A percentile compares a stretch with the other conserved stretches of the same genome.
phyloP scores from a whole-genome alignment of 768 basidiomycete genomes.

The Lactarius sanguifluus region DNA sequence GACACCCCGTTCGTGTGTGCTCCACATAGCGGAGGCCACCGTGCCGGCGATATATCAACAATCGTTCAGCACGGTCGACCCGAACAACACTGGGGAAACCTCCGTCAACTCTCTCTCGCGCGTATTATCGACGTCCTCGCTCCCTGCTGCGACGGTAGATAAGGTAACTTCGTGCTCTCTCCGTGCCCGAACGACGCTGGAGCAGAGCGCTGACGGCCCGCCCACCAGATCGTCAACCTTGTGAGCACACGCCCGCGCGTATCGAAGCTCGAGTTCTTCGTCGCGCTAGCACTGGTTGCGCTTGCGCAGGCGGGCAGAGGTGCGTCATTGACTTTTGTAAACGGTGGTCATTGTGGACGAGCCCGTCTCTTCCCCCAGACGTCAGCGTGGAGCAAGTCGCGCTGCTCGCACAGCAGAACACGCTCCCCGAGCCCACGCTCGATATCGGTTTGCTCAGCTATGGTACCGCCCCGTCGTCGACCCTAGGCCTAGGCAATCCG shows the following conservation, averaged over 20 bases:
- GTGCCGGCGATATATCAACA: conserved; percentile 76
- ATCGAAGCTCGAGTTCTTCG: conserved; percentile 88
- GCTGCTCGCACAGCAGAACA: conserved; percentile 71
- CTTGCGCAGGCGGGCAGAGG: conserved; percentile 83
- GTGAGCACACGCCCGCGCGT: conserved; percentile 80
- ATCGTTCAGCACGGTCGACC: conserved; percentile 73
- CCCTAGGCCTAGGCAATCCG: conserved; percentile 1
- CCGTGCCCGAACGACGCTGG: background rate
- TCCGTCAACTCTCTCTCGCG: conserved; percentile 83
- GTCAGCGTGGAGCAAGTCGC: conserved; percentile 82
- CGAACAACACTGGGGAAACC: conserved; percentile 67
- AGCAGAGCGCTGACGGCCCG: background rate
- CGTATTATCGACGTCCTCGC: conserved; percentile 69
- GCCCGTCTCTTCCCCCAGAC: conserved; percentile 45
- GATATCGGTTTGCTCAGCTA: conserved; percentile 53
- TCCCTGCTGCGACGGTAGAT: conserved; percentile 83
- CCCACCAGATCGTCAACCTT: conserved; percentile 77
- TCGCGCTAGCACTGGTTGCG: conserved; percentile 84
- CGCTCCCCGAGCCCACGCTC: conserved; percentile 70
- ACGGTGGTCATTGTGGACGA: background rate
- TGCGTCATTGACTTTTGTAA: conserved; percentile 34
- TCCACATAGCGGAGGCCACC: conserved; percentile 64
- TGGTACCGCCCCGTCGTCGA: conserved; percentile 47
- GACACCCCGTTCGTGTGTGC: conserved; percentile 6
- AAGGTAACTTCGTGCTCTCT: conserved; percentile 49